Evolutionary conservation across 805 yeast genomes (phyloP).

Genomic region (Cyberlindnera mrakii): DNA sequence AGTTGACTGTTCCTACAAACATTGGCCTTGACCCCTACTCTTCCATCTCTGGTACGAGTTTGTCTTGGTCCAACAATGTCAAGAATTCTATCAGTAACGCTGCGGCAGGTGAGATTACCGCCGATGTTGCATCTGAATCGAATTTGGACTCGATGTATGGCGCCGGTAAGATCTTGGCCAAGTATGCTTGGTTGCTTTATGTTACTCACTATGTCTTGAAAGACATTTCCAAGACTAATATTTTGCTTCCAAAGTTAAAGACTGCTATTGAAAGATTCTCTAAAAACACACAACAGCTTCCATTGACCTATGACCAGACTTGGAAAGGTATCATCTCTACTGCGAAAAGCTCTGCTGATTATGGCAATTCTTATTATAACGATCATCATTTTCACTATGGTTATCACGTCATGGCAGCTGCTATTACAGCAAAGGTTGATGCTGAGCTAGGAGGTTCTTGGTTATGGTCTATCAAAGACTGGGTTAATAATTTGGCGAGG

Average conservation of each 20-base stretch:
- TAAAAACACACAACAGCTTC: constrained; percentile 59
- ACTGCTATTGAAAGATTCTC: constrained; percentile 66
- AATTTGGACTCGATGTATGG: constrained; percentile 81
- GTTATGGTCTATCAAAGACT: constrained; percentile 42
- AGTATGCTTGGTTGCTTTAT: constrained; percentile 81
- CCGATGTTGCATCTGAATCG: constrained; percentile 40
- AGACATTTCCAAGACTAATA: constrained; percentile 45
- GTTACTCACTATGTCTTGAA: constrained; percentile 61
- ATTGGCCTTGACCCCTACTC: constrained; percentile 42
- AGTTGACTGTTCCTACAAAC: constrained; percentile 36
- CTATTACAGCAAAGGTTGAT: constrained; percentile 55
- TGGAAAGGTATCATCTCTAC: constrained; percentile 78
- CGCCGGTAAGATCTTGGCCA: constrained; percentile 82
- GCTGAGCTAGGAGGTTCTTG: constrained; percentile 43
- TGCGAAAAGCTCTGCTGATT: constrained; percentile 57
- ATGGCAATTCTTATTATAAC: constrained; percentile 65
- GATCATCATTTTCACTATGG: constrained; percentile 79
- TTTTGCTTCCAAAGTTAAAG: constrained; percentile 53
- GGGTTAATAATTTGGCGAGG: constrained; percentile 55
- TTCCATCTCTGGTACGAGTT: constrained; percentile 22
- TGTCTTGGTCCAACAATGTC: constrained; percentile 26
- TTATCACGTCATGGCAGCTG: constrained; percentile 67
- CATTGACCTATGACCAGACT: constrained; percentile 70
- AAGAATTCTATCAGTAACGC: constrained; percentile 27
- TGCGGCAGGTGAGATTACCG: constrained; percentile 30